phyloP scores from a whole-genome alignment of 805 yeast species.

The Starmerella cellae region DNA sequence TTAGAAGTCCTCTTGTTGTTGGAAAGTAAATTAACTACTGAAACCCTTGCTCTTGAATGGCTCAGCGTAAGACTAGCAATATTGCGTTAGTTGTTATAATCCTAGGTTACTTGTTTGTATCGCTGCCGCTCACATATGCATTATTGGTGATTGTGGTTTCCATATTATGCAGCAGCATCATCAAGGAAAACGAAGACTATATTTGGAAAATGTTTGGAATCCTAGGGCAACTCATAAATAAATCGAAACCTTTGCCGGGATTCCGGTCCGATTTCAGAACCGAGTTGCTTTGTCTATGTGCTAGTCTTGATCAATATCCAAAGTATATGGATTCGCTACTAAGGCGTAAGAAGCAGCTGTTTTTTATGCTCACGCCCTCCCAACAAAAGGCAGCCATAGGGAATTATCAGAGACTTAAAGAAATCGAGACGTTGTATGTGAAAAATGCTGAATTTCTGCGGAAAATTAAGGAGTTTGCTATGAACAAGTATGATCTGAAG shows the following conservation, averaged over 20 bases:
- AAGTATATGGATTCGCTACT: slow-evolving; percentile 7
- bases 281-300: slow-evolving; percentile 11
- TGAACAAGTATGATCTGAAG: slow-evolving; percentile 30
- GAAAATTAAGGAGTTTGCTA: slow-evolving; percentile 33
- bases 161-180: not conserved
- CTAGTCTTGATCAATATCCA: slow-evolving; percentile 20
- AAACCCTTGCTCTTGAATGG: not conserved
- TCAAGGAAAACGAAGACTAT: not conserved
- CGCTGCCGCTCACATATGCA: not conserved
- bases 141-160: not conserved
- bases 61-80: not conserved
- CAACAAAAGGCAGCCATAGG: slow-evolving; percentile 45
- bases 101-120: not conserved
- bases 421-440: slow-evolving; percentile 36
- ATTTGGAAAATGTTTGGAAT: not conserved
- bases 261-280: not conserved
- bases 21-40: too few species aligned
- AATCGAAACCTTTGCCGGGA: not conserved
- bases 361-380: slow-evolving; percentile 34
- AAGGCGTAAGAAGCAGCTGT: slow-evolving; percentile 20
- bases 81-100: not conserved
- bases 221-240: not conserved
- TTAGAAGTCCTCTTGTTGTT: too few species aligned
- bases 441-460: slow-evolving; percentile 38
- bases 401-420: slow-evolving; percentile 40